These are phyloP conservation scores for Protoeuglena noctilucae DNA, from an alignment of 139 green algal species.

Conservation along the genomic window DNA sequence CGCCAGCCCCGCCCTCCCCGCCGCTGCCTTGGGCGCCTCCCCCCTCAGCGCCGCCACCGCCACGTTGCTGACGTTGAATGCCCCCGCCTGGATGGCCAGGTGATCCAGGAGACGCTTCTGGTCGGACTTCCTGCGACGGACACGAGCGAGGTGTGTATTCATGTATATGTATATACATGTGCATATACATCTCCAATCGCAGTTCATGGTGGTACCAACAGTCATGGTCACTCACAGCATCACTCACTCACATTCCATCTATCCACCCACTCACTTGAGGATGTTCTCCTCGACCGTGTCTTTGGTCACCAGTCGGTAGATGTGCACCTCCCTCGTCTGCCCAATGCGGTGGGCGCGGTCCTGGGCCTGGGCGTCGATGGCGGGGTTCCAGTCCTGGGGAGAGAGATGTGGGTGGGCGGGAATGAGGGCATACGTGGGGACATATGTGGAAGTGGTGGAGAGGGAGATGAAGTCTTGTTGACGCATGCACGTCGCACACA, in stretches of 20 bases:
- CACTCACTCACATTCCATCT: too few species aligned
- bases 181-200: too few species aligned
- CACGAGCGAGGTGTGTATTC: too few species aligned
- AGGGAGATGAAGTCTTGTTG: too few species aligned
- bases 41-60: conserved; percentile 5
- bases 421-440: too few species aligned
- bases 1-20: conserved; percentile 42
- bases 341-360: conserved; percentile 93
- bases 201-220: too few species aligned
- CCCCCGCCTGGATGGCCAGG: conserved; percentile 82
- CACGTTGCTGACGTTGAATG: conserved; percentile 45
- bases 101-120: conserved; percentile 93
- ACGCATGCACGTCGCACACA: too few species aligned
- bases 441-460: too few species aligned
- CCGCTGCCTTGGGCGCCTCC: conserved; percentile 36
- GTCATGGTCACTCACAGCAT: too few species aligned
- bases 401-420: too few species aligned
- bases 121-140: conserved; percentile 85
- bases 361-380: conserved; percentile 76
- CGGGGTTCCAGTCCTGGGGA: conserved; percentile 77
- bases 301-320: conserved; percentile 81
- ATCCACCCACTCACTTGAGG: too few species aligned
- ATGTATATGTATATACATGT: too few species aligned
- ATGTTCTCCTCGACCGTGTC: conserved; percentile 98
- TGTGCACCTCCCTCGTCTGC: conserved; percentile 90